These are phyloP conservation scores for Sarocladium oryzae DNA, from an alignment of 2,329 filamentous ascomycete species.

Conservation along the genomic window DNA sequence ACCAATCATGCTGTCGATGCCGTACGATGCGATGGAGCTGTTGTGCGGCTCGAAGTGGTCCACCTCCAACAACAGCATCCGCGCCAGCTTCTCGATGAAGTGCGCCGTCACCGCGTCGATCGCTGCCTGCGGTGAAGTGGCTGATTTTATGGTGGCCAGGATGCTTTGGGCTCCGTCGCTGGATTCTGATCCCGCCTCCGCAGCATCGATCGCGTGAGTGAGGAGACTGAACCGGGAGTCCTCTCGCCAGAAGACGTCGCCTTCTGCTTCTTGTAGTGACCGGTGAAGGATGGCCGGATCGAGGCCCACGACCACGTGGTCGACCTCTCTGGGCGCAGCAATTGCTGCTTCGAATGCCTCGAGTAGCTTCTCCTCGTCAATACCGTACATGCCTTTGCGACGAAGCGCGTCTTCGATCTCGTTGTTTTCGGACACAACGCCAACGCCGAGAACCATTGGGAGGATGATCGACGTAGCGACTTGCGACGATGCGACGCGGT, in stretches of 20 bases:
- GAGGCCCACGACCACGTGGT: slow-evolving; percentile 20
- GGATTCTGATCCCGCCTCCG: neutral
- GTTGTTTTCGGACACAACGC: slow-evolving; percentile 27
- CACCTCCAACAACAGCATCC: slow-evolving; percentile 20
- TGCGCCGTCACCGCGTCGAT: slow-evolving; percentile 12
- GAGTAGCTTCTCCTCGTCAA: slow-evolving; percentile 26
- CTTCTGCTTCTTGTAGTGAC: slow-evolving; percentile 9
- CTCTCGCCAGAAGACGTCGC: slow-evolving; percentile 12
- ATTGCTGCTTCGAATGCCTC: slow-evolving; percentile 21
- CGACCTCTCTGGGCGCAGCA: neutral
- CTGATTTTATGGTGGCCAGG: slow-evolving; percentile 5
- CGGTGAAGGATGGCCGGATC: slow-evolving; percentile 18
- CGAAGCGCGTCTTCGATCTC: slow-evolving; percentile 27
- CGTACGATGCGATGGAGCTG: slow-evolving; percentile 21
- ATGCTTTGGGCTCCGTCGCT: neutral
- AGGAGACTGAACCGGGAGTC: neutral
- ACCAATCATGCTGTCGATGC: slow-evolving; percentile 34
- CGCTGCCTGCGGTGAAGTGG: neutral
- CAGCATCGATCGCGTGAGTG: slow-evolving; percentile 1
- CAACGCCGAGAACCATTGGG: slow-evolving; percentile 29
- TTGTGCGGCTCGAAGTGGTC: slow-evolving; percentile 15
- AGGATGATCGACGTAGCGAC: slow-evolving; percentile 23
- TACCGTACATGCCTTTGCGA: slow-evolving; percentile 27
- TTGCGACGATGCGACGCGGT: slow-evolving; percentile 19
- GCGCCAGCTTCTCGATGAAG: slow-evolving; percentile 14